A percentile compares a stretch with the other conserved stretches of the same genome.
Conservation (phyloP, 768 basidiomycete species). For the Hypholoma fasciculare region DNA sequence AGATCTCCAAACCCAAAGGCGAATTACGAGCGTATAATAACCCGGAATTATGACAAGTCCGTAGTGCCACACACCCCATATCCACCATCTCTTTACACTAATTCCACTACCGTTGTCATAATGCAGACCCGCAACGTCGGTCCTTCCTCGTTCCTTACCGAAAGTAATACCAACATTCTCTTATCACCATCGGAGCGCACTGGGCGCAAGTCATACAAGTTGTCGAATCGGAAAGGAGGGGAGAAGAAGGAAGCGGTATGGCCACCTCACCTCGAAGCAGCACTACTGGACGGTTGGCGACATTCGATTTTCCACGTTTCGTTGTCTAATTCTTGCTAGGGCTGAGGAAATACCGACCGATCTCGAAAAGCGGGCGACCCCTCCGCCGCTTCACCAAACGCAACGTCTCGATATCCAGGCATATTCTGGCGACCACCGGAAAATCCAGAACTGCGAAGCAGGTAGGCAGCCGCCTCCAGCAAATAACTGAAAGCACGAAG, state of each 20-base stretch:
- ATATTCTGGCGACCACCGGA: conserved; percentile 63
- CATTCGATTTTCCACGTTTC: neutral
- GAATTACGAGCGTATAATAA: neutral
- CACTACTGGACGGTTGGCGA: conserved; percentile 22
- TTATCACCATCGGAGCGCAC: conserved; percentile 21
- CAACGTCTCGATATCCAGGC: conserved; percentile 72
- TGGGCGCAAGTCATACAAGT: conserved; percentile 26
- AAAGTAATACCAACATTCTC: conserved; percentile 3
- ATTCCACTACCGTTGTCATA: neutral
- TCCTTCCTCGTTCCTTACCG: conserved; percentile 3
- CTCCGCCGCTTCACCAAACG: conserved; percentile 66
- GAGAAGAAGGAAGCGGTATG: conserved; percentile 23
- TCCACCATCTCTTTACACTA: neutral
- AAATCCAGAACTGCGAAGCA: conserved; percentile 69
- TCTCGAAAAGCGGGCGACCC: conserved; percentile 18
- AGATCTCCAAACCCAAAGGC: neutral
- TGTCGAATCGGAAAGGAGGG: conserved; percentile 8
- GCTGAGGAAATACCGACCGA: conserved; percentile 17
- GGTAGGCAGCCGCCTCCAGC: conserved; percentile 75
- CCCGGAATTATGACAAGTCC: neutral
- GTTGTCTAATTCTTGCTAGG: neutral
- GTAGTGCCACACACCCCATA: neutral
- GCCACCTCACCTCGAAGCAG: conserved; percentile 23
- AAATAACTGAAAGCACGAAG: conserved; percentile 66
- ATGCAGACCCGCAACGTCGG: conserved; percentile 2